Base-by-base conservation (phyloP, 2,329 filamentous ascomycete genomes). In the Pseudogymnoascus sp. region DNA sequence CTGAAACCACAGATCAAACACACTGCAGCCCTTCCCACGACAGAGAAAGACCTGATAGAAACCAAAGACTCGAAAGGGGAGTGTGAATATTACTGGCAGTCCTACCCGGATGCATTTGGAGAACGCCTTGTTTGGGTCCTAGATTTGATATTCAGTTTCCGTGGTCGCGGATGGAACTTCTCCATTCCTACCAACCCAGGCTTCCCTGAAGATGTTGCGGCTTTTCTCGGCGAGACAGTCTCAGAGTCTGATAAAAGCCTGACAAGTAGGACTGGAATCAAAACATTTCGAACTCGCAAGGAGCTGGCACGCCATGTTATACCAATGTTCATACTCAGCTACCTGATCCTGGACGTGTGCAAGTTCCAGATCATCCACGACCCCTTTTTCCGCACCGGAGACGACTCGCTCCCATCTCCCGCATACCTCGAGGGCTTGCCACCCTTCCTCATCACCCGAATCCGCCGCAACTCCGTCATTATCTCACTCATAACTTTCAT, bases 311-410 rank as follows among this genome's bases (percentile, higher is more conserved):
- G 73, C 61, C 66, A 69, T 14, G 78, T 78, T 25, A 63, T 85
- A 9, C 61, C 72, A 7, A 76, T 70, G 5, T 74, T 87, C n/a
- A 60, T 83, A 2, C 61, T 80, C 37, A 77, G 79, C 65, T 94
- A 90, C 70, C 65, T 94, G 11, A 63, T 82, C 6, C 76, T 96
- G 7, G 93, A 97, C 72, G 62, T 85, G 6, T 73, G 90, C 59
- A 89, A 88, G 68, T 80, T 86, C 1, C 64, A 85, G 64, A 86
- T 90, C 76, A 85, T 87, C 66, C 81, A 83, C 60, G 93, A 97
- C 68, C 86, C 88, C 0, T 96, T 93, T 75, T 96, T 92, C 74
- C 69, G 85, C 62, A 70, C 82, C 22, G 80, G 84, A 0, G 75
- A 78, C 0, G 74, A 77, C 60, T 69, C 72, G 62, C 68, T 73